Evolutionary conservation across 208 protist species (phyloP).

Genomic region (Leishmania martiniquensis): DNA sequence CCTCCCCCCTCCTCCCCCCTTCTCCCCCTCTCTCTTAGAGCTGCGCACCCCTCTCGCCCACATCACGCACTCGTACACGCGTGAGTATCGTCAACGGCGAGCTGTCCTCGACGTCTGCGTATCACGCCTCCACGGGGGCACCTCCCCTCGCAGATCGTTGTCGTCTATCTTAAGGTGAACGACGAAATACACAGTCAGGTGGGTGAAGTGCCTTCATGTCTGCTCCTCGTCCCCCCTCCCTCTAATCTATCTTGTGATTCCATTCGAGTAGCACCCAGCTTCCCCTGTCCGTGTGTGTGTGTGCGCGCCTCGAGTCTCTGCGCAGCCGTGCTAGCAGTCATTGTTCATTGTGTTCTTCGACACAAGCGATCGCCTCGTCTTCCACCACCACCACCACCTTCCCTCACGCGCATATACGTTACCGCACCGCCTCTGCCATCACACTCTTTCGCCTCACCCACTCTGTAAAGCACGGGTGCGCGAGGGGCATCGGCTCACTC

Average conservation of each 20-base stretch:
- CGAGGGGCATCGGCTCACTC: too few species aligned
- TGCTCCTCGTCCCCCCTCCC: background rate
- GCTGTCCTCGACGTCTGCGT: too few species aligned
- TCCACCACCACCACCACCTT: background rate
- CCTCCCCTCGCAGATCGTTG: background rate
- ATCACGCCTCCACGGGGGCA: background rate
- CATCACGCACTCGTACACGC: too few species aligned
- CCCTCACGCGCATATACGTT: too few species aligned
- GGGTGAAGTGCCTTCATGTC: background rate
- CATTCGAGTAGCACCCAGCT: background rate
- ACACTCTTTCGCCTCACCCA: background rate
- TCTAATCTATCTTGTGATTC: background rate
- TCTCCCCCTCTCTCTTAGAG: too few species aligned
- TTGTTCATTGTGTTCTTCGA: slow-evolving; percentile 9
- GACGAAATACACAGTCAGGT: background rate
- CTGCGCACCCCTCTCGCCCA: too few species aligned
- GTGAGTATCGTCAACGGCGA: too few species aligned
- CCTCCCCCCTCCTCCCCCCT: background rate
- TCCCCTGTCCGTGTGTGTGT: slow-evolving; percentile 2
- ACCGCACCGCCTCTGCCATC: background rate
- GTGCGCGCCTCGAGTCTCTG: background rate
- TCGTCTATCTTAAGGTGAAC: background rate
- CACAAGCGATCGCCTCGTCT: background rate
- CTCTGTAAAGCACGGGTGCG: too few species aligned
- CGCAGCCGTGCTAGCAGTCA: background rate